Percentiles rank a stretch among this genome's conserved stretches.
These are phyloP conservation scores for Pythium myriotylum DNA, from an alignment of 352 stramenopile species.

Conservation along the genomic window DNA sequence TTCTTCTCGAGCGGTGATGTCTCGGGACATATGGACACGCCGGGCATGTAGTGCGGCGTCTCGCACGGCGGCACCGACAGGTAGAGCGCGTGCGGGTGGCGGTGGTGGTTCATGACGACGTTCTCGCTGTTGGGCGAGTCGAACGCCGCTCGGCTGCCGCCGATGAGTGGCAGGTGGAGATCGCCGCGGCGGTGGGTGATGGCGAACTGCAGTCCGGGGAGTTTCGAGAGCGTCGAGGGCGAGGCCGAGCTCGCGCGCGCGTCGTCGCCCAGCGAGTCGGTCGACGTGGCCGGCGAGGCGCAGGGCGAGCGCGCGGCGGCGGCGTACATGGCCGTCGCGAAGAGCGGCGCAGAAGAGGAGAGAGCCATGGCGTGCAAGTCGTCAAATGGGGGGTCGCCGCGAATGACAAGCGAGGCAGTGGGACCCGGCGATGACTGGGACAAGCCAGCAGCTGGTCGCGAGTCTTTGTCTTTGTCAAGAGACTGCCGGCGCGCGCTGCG, in stretches of 20 bases:
- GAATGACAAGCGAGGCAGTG: slow-evolving; percentile 3
- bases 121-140: slow-evolving; percentile 19
- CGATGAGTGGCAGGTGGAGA: slow-evolving; percentile 57
- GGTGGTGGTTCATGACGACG: slow-evolving; percentile 12
- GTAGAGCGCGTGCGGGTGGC: slow-evolving; percentile 22
- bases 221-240: slow-evolving; percentile 45
- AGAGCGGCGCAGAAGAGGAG: slow-evolving; percentile 12
- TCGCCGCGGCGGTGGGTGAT: slow-evolving; percentile 55
- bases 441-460: slow-evolving; percentile 15
- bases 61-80: slow-evolving; percentile 38
- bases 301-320: slow-evolving; percentile 8
- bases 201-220: slow-evolving; percentile 66
- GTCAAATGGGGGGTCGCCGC: neutral
- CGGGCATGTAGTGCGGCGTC: slow-evolving; percentile 37
- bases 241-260: slow-evolving; percentile 31
- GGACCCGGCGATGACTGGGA: slow-evolving; percentile 14
- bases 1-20: slow-evolving; percentile 39
- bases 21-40: slow-evolving; percentile 33
- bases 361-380: slow-evolving; percentile 11
- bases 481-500: neutral
- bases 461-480: neutral
- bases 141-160: slow-evolving; percentile 1
- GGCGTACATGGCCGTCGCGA: slow-evolving; percentile 22
- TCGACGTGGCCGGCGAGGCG: slow-evolving; percentile 24
- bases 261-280: slow-evolving; percentile 25